Conservation (phyloP, 2,329 filamentous ascomycete species). For the Beauveria sp. region DNA sequence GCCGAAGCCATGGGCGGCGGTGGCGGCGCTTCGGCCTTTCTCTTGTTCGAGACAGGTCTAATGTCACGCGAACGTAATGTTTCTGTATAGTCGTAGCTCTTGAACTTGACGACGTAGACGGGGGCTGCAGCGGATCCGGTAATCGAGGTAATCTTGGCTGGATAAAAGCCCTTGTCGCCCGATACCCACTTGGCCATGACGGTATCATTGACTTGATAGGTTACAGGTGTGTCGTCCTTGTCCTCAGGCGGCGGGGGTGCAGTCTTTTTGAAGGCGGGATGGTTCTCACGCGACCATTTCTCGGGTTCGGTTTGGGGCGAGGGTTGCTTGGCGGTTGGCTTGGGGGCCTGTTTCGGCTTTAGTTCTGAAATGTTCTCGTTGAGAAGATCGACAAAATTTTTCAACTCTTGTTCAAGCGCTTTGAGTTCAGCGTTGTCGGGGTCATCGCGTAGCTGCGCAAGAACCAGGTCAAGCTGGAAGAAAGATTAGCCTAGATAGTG, state of each 20-base stretch:
- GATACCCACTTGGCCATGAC: constrained; percentile 87
- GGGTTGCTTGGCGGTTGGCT: constrained; percentile 36
- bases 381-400: constrained; percentile 71
- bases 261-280: constrained; percentile 63
- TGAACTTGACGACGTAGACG: constrained; percentile 92
- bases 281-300: constrained; percentile 75
- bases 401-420: constrained; percentile 70
- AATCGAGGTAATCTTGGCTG: constrained; percentile 85
- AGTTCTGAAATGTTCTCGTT: constrained; percentile 76
- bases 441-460: constrained; percentile 68
- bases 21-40: constrained; percentile 75
- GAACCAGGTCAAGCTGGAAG: constrained; percentile 66
- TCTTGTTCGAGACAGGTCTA: constrained; percentile 70
- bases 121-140: constrained; percentile 87
- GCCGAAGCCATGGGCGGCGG: constrained; percentile 26
- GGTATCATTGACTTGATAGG: constrained; percentile 80
- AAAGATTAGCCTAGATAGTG: constrained; percentile 9
- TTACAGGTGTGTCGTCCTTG: constrained; percentile 45
- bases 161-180: constrained; percentile 84
- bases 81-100: constrained; percentile 79
- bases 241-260: constrained; percentile 32
- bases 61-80: constrained; percentile 77
- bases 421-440: constrained; percentile 72
- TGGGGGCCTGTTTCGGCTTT: constrained; percentile 43
- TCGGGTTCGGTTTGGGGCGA: constrained; percentile 50